Percentiles rank a stretch among this genome's conserved stretches.
Conservation (phyloP, 192 early-diverging fungal genomes). For the Radiomyces spectabilis region DNA sequence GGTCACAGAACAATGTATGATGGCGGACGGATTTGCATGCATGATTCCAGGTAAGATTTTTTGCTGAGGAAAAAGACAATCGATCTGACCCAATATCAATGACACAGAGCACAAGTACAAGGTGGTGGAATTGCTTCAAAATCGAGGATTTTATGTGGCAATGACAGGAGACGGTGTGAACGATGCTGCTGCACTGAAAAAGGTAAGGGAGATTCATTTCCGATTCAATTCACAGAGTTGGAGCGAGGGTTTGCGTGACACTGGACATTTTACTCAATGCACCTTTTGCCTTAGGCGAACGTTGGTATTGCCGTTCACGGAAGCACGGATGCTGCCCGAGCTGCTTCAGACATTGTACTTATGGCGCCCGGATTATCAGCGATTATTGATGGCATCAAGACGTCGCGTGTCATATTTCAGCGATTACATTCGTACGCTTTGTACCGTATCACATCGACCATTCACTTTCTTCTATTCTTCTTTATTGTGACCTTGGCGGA, state of each 20-base stretch:
- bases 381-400: conserved; percentile 68
- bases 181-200: conserved; percentile 76
- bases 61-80: conserved; percentile 36
- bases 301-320: conserved; percentile 76
- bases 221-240: conserved; percentile 48
- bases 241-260: no score
- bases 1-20: conserved; percentile 44
- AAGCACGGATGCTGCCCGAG: conserved; percentile 70
- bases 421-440: conserved; percentile 64
- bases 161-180: conserved; percentile 86
- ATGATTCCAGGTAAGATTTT: conserved; percentile 62
- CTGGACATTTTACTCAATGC: no score
- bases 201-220: conserved; percentile 24
- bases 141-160: conserved; percentile 45
- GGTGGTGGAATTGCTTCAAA: conserved; percentile 65
- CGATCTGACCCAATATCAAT: no score
- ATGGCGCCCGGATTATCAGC: conserved; percentile 59
- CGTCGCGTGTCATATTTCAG: conserved; percentile 67
- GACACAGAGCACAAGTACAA: conserved; percentile 71
- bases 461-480: conserved; percentile 76
- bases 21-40: conserved; percentile 70
- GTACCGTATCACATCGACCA: conserved; percentile 70
- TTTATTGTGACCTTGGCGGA: conserved; percentile 59
- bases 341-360: conserved; percentile 73
- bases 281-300: conserved; percentile 34